Evolutionary conservation across 306 rosid genomes (phyloP), one percentile per base, ranked within the genome.

Genomic region (Oemleria cerasiformis): DNA sequence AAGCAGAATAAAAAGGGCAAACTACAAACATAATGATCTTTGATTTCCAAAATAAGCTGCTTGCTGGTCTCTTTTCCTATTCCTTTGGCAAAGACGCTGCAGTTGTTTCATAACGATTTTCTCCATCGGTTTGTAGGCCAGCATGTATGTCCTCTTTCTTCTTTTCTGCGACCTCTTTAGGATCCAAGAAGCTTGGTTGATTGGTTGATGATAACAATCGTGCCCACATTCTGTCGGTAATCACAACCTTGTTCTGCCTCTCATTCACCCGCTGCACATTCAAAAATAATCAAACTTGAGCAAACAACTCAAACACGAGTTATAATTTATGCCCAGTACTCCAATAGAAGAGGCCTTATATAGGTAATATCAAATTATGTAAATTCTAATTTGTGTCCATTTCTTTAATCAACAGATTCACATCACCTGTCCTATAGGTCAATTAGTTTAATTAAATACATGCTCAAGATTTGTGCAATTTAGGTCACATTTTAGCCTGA

Each of bases 181-280:
- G 83, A 41, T 83, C 72, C 85, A 80, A n/a, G 75, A 83, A 87
- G 76, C 90, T 85, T 39, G 96, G 90, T 62, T 89, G 96, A 77
- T 85, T 79, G 48, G 92, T 86, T 36, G 90, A 87, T 51, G 86
- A 76, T 53, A 89, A 80, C 51, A 89, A 75, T 83, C 90, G 82
- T 20, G 92, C 96, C 96, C 96, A 89, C 90, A 89, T 89, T 63
- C 92, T 44, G 74, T 89, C 96, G 15, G 96, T 89, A 56, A 83
- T 81, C 80, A 81, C 88, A 49, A 87, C 96, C 56, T 64, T 83
- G 83, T 89, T 83, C 73, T 57, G 84, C 20, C 70, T 74, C 63
- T 79, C 88, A 1, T 50, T 83, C 71, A 89, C 81, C 59, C 90
- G 73, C 90, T 89, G 86, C 83, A 78, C 44, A 64, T 21, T 5